Evolutionary conservation across 331 rosid species (phyloP).

Genomic region (Malus hybrid): DNA sequence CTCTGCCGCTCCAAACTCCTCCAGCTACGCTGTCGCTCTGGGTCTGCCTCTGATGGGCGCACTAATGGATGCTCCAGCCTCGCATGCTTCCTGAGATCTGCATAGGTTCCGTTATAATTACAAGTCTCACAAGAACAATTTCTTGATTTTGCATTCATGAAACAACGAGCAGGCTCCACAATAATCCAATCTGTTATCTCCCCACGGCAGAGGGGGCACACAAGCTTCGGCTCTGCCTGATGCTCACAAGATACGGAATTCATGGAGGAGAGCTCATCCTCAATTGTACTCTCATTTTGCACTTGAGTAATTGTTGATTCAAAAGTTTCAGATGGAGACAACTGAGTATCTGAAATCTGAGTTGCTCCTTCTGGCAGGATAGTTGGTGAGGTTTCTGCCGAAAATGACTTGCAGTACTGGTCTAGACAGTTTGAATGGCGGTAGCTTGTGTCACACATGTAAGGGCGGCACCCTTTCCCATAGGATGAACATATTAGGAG

Average conservation of each 20-base stretch:
- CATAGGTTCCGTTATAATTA: slow-evolving; percentile 65
- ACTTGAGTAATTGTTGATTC: slow-evolving; percentile 28
- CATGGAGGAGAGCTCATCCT: slow-evolving; percentile 37
- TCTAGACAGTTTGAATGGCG: slow-evolving; percentile 97
- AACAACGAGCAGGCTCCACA: slow-evolving; percentile 73
- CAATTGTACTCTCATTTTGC: slow-evolving; percentile 38
- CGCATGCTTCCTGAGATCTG: slow-evolving; percentile 93
- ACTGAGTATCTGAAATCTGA: slow-evolving; percentile 20
- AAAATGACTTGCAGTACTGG: slow-evolving; percentile 78
- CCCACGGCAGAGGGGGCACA: slow-evolving; percentile 94
- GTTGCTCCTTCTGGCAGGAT: slow-evolving; percentile 30
- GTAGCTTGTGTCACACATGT: slow-evolving; percentile 93
- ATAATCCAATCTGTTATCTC: slow-evolving; percentile 75
- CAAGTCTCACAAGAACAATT: slow-evolving; percentile 91
- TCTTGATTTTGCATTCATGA: slow-evolving; percentile 85
- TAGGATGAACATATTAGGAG: slow-evolving; percentile 85
- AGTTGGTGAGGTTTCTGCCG: slow-evolving; percentile 36
- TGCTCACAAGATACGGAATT: slow-evolving; percentile 56
- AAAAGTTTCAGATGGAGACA: slow-evolving; percentile 17
- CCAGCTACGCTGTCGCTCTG: slow-evolving; percentile 88
- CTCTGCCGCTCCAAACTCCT: slow-evolving; percentile 90
- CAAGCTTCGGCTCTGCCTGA: slow-evolving; percentile 43
- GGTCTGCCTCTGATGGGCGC: slow-evolving; percentile 83
- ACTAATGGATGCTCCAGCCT: slow-evolving; percentile 79
- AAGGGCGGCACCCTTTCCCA: slow-evolving; percentile 95